Conservation (phyloP, 768 basidiomycete species). For the Xanthoconium stramineum region DNA sequence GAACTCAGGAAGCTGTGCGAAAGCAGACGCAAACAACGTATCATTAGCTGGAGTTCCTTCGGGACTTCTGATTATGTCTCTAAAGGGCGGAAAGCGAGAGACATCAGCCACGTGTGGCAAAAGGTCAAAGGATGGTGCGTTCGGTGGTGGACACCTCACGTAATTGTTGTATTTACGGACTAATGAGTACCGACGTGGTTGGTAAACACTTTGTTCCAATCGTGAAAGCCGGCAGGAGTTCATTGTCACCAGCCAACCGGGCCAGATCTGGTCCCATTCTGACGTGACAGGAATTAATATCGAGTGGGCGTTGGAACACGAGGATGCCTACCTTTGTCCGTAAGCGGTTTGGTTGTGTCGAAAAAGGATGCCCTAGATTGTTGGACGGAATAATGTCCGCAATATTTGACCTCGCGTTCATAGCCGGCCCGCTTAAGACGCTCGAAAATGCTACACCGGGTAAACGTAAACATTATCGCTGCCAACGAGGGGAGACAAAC, state of each 20-base stretch:
- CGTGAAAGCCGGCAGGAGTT: background rate
- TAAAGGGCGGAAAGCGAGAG: slow-evolving; percentile 10
- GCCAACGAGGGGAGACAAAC: background rate
- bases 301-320: no score
- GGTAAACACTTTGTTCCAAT: slow-evolving; percentile 1
- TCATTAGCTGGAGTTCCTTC: background rate
- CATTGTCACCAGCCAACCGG: slow-evolving; percentile 3
- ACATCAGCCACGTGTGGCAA: slow-evolving; percentile 18
- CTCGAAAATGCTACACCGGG: slow-evolving; percentile 16
- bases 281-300: background rate
- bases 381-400: background rate
- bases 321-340: slow-evolving; percentile 4
- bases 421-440: slow-evolving; percentile 14
- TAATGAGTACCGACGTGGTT: slow-evolving; percentile 7
- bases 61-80: slow-evolving; percentile 3
- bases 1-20: slow-evolving; percentile 10
- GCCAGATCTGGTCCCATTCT: slow-evolving; percentile 15
- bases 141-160: slow-evolving; percentile 2
- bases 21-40: slow-evolving; percentile 6
- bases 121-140: slow-evolving; percentile 1
- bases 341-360: slow-evolving; percentile 11
- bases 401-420: slow-evolving; percentile 8
- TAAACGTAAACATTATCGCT: background rate
- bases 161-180: slow-evolving; percentile 8
- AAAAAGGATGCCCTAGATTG: slow-evolving; percentile 3